Evolutionary conservation across 768 basidiomycete genomes (phyloP).

Genomic region (Gloeostereum incarnatum): DNA sequence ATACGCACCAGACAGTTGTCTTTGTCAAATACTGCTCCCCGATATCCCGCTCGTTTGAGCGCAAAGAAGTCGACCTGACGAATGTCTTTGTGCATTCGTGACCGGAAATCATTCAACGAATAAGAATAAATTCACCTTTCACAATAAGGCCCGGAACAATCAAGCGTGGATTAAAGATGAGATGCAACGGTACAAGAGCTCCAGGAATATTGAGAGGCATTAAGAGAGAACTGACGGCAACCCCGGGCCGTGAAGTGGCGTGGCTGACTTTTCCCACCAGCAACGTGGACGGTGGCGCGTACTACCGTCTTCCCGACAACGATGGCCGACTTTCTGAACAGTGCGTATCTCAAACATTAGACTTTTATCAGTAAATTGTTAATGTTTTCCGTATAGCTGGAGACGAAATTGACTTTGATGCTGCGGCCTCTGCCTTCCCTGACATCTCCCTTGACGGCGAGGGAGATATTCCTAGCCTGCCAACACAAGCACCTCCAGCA

Average conservation of each 20-base stretch:
- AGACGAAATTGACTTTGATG: conserved; percentile 74
- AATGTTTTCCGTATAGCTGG: conserved; percentile 14
- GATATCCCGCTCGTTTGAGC: conserved; percentile 68
- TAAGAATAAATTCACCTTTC: conserved; percentile 39
- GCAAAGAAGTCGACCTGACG: conserved; percentile 74
- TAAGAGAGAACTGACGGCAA: conserved; percentile 8
- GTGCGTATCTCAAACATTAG: neutral
- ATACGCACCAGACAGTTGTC: conserved; percentile 85
- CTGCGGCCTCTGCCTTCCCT: conserved; percentile 76
- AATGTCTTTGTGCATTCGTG: conserved; percentile 58
- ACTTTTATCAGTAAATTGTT: neutral
- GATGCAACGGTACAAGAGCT: conserved; percentile 60
- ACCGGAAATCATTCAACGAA: neutral
- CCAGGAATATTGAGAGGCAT: conserved; percentile 78
- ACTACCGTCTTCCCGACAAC: neutral
- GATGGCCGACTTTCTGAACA: conserved; percentile 11
- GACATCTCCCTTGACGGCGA: conserved; percentile 72
- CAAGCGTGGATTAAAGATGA: conserved; percentile 56
- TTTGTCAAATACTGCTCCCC: conserved; percentile 93
- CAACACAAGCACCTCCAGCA: conserved; percentile 21
- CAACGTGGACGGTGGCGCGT: too few relatives aligned
- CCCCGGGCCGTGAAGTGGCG: too few relatives aligned
- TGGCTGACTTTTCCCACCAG: too few relatives aligned
- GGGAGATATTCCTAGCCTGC: conserved; percentile 38
- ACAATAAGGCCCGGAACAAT: conserved; percentile 57